These are phyloP conservation scores for Thelonectria discophora DNA, from an alignment of 2,329 filamentous ascomycete species.

Conservation along the genomic window DNA sequence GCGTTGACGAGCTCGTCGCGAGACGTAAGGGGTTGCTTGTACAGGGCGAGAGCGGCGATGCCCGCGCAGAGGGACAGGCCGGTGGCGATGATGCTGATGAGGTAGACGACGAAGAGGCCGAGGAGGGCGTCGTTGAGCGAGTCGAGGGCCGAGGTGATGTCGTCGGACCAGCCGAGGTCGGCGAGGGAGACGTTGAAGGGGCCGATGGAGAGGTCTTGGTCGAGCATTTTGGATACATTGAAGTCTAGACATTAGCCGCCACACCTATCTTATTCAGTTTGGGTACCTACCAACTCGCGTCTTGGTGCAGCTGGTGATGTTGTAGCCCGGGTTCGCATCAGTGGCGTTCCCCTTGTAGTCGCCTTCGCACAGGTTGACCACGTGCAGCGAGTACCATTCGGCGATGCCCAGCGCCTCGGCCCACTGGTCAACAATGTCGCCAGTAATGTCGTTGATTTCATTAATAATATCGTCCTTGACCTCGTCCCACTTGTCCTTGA, in stretches of 20 bases:
- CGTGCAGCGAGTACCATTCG: conserved; percentile 62
- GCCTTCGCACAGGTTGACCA: conserved; percentile 59
- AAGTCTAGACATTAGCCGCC: conserved; percentile 41
- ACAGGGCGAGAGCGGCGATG: conserved; percentile 48
- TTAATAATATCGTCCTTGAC: conserved; percentile 48
- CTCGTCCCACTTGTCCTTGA: conserved; percentile 44
- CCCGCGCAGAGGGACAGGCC: conserved; percentile 55
- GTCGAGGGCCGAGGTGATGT: conserved; percentile 58
- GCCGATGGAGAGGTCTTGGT: conserved; percentile 56
- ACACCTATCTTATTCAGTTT: neutral
- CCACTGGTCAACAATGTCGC: conserved; percentile 52
- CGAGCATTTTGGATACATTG: conserved; percentile 58
- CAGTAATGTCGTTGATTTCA: conserved; percentile 51
- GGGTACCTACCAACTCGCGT: conserved; percentile 49
- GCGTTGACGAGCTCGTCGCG: neutral
- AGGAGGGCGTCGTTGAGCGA: conserved; percentile 59
- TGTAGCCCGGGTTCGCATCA: conserved; percentile 47
- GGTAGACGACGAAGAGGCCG: conserved; percentile 60
- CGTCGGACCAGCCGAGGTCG: conserved; percentile 55
- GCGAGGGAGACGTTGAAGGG: conserved; percentile 55
- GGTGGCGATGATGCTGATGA: conserved; percentile 53
- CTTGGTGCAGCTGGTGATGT: conserved; percentile 57
- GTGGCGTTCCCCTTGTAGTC: conserved; percentile 56
- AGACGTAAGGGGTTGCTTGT: conserved; percentile 40
- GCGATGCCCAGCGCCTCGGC: conserved; percentile 56